Evolutionary conservation across 2,329 filamentous ascomycete genomes (phyloP).

Genomic region (Meredithiella fracta): DNA sequence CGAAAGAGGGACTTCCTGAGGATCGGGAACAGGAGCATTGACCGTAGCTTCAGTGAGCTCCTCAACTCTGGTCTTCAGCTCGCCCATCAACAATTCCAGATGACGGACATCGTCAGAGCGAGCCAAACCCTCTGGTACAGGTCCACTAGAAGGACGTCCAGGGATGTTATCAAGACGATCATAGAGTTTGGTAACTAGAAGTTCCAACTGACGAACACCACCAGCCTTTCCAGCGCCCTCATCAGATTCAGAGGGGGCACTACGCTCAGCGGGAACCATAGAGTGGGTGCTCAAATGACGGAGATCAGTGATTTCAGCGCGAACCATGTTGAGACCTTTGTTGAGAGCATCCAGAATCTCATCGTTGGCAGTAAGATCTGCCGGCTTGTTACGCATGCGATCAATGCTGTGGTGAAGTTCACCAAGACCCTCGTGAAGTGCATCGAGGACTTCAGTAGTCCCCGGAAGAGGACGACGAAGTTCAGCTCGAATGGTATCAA

Average conservation of each 20-base stretch:
- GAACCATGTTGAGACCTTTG: constrained; percentile 59
- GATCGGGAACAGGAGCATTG: constrained; percentile 32
- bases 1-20: constrained; percentile 14
- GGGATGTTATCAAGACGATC: constrained; percentile 18
- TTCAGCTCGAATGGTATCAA: constrained; percentile 60
- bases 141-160: neutral
- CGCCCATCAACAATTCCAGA: constrained; percentile 65
- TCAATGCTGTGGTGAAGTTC: constrained; percentile 65
- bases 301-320: constrained; percentile 61
- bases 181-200: constrained; percentile 8
- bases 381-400: constrained; percentile 57
- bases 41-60: constrained; percentile 8
- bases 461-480: constrained; percentile 51
- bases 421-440: constrained; percentile 73
- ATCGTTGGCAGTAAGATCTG: constrained; percentile 69
- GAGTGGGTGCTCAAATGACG: constrained; percentile 41
- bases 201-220: constrained; percentile 11
- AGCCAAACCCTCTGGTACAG: constrained; percentile 20
- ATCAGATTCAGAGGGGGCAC: constrained; percentile 22
- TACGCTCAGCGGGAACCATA: constrained; percentile 37
- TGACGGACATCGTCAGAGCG: constrained; percentile 69
- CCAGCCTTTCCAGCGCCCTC: constrained; percentile 1
- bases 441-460: constrained; percentile 76
- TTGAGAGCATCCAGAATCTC: constrained; percentile 81
- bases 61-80: constrained; percentile 73